A percentile compares a stretch with the other conserved stretches of the same genome.
phyloP scores from a whole-genome alignment of 2,329 filamentous ascomycete species.

The Colletotrichum sp. region DNA sequence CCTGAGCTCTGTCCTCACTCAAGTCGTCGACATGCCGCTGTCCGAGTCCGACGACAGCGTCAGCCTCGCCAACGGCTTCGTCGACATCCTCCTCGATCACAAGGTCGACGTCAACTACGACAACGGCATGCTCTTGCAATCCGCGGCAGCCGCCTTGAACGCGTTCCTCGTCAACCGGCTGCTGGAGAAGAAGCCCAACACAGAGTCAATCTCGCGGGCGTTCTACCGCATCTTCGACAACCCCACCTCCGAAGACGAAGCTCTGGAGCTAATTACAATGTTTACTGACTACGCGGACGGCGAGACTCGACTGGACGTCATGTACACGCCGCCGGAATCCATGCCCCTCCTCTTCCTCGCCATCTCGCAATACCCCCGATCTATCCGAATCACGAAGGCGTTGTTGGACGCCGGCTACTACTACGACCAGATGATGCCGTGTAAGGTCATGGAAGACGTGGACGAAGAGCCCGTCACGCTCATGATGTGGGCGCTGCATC shows the following conservation, averaged over 20 bases:
- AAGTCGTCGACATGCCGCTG: constrained; percentile 48
- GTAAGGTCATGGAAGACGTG: constrained; percentile 47
- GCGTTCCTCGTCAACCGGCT: constrained; percentile 54
- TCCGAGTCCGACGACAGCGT: constrained; percentile 33
- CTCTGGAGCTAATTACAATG: constrained; percentile 53
- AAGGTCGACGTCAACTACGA: constrained; percentile 54
- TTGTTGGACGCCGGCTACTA: constrained; percentile 64
- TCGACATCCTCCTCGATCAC: constrained; percentile 43
- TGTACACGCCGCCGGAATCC: constrained; percentile 45
- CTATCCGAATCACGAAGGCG: constrained; percentile 53
- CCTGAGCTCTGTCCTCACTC: constrained; percentile 49
- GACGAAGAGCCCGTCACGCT: constrained; percentile 62
- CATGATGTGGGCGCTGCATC: constrained; percentile 65
- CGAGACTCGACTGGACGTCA: constrained; percentile 54
- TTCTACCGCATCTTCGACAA: constrained; percentile 63
- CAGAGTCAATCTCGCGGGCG: constrained; percentile 54
- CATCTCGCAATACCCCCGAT: constrained; percentile 60
- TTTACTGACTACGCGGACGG: constrained; percentile 56
- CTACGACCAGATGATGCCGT: constrained; percentile 56
- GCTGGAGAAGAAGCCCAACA: constrained; percentile 53
- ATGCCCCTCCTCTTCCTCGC: constrained; percentile 58
- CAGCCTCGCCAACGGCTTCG: constrained; percentile 48
- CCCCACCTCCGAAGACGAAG: constrained; percentile 52
- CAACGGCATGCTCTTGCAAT: constrained; percentile 53
- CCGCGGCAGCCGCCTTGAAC: constrained; percentile 58